A percentile compares a stretch with the other conserved stretches of the same genome.
These are phyloP conservation scores for Zymoseptoria pseudotritici DNA, from an alignment of 2,329 filamentous ascomycete species.

Conservation along the genomic window DNA sequence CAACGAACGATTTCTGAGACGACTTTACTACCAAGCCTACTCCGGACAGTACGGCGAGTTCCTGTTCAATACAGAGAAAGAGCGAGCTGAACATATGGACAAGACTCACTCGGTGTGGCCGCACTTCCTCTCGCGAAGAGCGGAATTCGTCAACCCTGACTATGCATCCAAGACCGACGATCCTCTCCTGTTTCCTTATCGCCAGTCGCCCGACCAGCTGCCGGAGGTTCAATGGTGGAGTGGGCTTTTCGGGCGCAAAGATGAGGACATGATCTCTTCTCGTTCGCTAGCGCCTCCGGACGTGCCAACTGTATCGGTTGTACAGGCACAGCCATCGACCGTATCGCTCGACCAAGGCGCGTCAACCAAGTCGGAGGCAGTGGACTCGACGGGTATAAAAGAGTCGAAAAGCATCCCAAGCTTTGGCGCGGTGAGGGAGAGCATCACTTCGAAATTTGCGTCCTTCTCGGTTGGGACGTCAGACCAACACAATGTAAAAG, in stretches of 20 bases:
- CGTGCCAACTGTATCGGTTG: not conserved
- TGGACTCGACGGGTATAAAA: not conserved
- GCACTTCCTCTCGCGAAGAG: slow-evolving; percentile 76
- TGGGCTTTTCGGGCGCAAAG: slow-evolving; percentile 74
- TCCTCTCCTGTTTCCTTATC: slow-evolving; percentile 70
- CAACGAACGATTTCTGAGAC: slow-evolving; percentile 84
- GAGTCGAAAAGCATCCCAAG: slow-evolving; percentile 3
- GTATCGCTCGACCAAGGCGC: not conserved
- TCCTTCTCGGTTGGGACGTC: not conserved
- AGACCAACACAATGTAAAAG: not conserved
- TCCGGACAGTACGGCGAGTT: slow-evolving; percentile 97
- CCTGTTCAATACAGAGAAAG: slow-evolving; percentile 88
- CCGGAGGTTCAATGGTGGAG: slow-evolving; percentile 90
- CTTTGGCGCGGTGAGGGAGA: not conserved
- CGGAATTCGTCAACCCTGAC: slow-evolving; percentile 73
- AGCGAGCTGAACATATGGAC: slow-evolving; percentile 60
- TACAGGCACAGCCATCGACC: slow-evolving; percentile 2
- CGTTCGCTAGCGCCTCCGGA: slow-evolving; percentile 10
- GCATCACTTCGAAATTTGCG: slow-evolving; percentile 1
- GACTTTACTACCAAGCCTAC: slow-evolving; percentile 87
- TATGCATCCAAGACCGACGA: slow-evolving; percentile 74
- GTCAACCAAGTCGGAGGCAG: not conserved
- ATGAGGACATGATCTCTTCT: slow-evolving; percentile 84
- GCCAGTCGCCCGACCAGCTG: slow-evolving; percentile 11
- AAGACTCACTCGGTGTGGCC: slow-evolving; percentile 87